phyloP scores from a whole-genome alignment of 192 early-diverging fungal species.

The Spizellomyces sp. region DNA sequence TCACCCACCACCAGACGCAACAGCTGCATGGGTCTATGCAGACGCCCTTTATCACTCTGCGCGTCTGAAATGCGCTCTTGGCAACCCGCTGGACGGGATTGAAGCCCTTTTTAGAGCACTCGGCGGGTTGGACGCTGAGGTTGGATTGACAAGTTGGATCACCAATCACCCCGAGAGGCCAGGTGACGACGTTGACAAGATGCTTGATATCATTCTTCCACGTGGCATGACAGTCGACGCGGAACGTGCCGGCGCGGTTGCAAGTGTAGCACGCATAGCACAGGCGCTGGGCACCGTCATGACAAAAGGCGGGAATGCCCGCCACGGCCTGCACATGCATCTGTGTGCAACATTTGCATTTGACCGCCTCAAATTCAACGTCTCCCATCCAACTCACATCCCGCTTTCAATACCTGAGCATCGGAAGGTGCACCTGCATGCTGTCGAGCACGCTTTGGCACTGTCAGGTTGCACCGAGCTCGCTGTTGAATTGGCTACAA shows the following conservation, averaged over 20 bases:
- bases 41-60: conserved; percentile 3
- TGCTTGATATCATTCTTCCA: not conserved
- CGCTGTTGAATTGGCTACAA: conserved; percentile 24
- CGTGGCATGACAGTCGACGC: not conserved
- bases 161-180: not conserved
- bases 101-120: conserved; percentile 1
- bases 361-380: too few relatives aligned
- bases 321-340: conserved; percentile 12
- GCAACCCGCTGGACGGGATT: conserved; percentile 6
- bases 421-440: not conserved
- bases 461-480: conserved; percentile 1
- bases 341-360: too few relatives aligned
- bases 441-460: not conserved
- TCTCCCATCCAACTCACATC: too few relatives aligned
- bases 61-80: not conserved
- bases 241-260: not conserved
- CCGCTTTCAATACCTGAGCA: not conserved
- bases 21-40: too few relatives aligned
- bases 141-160: conserved; percentile 11
- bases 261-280: not conserved
- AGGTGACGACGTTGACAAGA: conserved; percentile 11
- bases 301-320: not conserved
- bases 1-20: too few relatives aligned
- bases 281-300: conserved; percentile 6
- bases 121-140: not conserved